Conservation (phyloP, 768 basidiomycete species). For the Tricholomella constricta region DNA sequence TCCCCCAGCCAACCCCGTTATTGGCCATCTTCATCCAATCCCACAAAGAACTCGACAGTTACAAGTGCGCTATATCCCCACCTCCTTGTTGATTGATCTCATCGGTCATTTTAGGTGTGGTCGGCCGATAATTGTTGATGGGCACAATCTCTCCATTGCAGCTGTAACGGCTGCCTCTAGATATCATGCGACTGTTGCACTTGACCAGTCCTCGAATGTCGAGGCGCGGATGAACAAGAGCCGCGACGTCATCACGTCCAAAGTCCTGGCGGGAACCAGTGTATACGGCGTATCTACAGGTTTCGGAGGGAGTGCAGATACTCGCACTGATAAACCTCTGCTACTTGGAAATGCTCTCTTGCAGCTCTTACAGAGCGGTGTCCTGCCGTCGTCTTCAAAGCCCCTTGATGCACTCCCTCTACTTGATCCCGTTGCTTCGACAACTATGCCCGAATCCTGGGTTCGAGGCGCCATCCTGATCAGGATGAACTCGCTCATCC, state of each 20-base stretch:
- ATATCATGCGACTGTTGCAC: slow-evolving; percentile 50
- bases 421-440: slow-evolving; percentile 63
- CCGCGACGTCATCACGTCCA: slow-evolving; percentile 63
- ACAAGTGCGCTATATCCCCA: slow-evolving; percentile 48
- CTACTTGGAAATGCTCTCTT: slow-evolving; percentile 81
- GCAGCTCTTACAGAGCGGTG: slow-evolving; percentile 80
- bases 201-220: slow-evolving; percentile 51
- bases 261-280: slow-evolving; percentile 66
- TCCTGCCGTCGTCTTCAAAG: slow-evolving; percentile 58
- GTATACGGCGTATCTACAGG: slow-evolving; percentile 85
- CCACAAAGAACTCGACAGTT: slow-evolving; percentile 60
- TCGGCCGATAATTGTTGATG: slow-evolving; percentile 63
- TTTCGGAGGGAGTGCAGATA: slow-evolving; percentile 89
- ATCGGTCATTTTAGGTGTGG: slow-evolving; percentile 51
- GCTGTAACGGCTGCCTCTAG: slow-evolving; percentile 79
- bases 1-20: slow-evolving; percentile 34
- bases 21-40: slow-evolving; percentile 60
- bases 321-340: slow-evolving; percentile 73
- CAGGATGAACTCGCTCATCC: slow-evolving; percentile 86
- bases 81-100: neutral
- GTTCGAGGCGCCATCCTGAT: slow-evolving; percentile 86
- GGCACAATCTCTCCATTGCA: slow-evolving; percentile 70
- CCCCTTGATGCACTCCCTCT: slow-evolving; percentile 62
- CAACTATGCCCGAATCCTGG: slow-evolving; percentile 85
- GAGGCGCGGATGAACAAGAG: slow-evolving; percentile 60